Conservation (phyloP, 2,329 filamentous ascomycete genomes). For the Aureobasidium sp. region DNA sequence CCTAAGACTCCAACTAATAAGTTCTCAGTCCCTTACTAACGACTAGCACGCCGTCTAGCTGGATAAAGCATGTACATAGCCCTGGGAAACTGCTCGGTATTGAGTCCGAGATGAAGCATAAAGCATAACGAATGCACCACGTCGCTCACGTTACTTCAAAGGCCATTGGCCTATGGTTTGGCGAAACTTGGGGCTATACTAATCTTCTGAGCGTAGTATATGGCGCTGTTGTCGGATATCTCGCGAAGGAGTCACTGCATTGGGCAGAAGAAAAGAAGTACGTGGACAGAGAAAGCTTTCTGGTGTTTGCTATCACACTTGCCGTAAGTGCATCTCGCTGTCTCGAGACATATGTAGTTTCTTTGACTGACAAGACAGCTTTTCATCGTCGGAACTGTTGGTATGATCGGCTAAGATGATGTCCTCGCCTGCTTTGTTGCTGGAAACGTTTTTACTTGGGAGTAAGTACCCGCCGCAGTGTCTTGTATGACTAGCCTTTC, state of each 20-base stretch:
- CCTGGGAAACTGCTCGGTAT: too few relatives aligned
- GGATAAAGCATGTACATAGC: too few relatives aligned
- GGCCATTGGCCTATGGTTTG: slow-evolving; percentile 75
- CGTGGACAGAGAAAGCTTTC: slow-evolving; percentile 78
- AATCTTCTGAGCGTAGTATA: slow-evolving; percentile 72
- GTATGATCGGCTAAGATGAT: slow-evolving; percentile 80
- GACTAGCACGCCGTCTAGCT: too few relatives aligned
- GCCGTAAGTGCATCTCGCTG: slow-evolving; percentile 45
- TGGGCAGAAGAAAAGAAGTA: slow-evolving; percentile 75
- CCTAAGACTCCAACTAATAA: too few relatives aligned
- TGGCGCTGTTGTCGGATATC: slow-evolving; percentile 67
- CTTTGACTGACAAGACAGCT: slow-evolving; percentile 35
- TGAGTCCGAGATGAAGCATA: too few relatives aligned
- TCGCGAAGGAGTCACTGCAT: slow-evolving; percentile 72
- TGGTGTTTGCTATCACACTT: slow-evolving; percentile 76
- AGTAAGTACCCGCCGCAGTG: too few relatives aligned
- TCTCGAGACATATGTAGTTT: too few relatives aligned
- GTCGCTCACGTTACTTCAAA: slow-evolving; percentile 45
- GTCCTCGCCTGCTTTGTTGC: slow-evolving; percentile 88
- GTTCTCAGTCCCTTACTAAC: too few relatives aligned
- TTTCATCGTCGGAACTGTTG: slow-evolving; percentile 80
- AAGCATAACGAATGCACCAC: too few relatives aligned
- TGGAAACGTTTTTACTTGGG: slow-evolving; percentile 84
- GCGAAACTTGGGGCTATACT: slow-evolving; percentile 74
- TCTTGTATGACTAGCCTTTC: too few relatives aligned